A percentile compares a stretch with the other conserved stretches of the same genome.
phyloP scores from a whole-genome alignment of 805 yeast genomes.

The Wickerhamomyces xylosicus region DNA sequence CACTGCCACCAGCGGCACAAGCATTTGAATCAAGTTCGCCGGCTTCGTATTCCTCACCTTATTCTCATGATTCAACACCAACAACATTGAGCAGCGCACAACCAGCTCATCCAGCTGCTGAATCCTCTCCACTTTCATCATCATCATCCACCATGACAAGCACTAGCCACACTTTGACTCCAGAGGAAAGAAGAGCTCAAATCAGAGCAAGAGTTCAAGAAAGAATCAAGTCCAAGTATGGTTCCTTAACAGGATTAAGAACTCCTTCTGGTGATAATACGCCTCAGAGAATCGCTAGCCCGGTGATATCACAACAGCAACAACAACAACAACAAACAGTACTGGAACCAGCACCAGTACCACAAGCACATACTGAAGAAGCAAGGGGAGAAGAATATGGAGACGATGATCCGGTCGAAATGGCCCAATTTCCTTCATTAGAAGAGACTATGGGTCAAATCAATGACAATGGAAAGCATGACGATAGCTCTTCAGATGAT shows the following conservation, averaged over 20 bases:
- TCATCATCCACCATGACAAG: slow-evolving; percentile 14
- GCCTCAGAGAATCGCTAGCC: slow-evolving; percentile 16
- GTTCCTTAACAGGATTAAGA: slow-evolving; percentile 37
- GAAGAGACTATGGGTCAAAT: neutral
- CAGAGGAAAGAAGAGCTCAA: slow-evolving; percentile 69
- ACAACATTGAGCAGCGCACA: slow-evolving; percentile 3
- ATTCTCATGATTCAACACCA: slow-evolving; percentile 1
- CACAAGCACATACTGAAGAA: slow-evolving; percentile 7
- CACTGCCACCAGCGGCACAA: slow-evolving; percentile 4
- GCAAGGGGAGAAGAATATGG: neutral
- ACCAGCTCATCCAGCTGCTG: neutral
- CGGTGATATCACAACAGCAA: slow-evolving; percentile 9
- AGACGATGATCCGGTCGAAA: no score
- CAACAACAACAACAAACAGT: slow-evolving; percentile 22
- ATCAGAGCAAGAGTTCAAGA: slow-evolving; percentile 75
- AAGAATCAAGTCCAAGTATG: slow-evolving; percentile 41
- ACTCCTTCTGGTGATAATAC: slow-evolving; percentile 1
- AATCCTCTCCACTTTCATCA: slow-evolving; percentile 11
- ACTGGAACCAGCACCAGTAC: slow-evolving; percentile 22
- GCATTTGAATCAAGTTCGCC: slow-evolving; percentile 6
- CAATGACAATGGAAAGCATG: neutral
- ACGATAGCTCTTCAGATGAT: slow-evolving; percentile 17
- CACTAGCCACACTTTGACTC: slow-evolving; percentile 16
- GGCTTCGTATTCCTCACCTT: slow-evolving; percentile 1
- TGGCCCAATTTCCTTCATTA: neutral